Evolutionary conservation across 2,329 filamentous ascomycete genomes (phyloP).

Genomic region (Microsporum audouinii): DNA sequence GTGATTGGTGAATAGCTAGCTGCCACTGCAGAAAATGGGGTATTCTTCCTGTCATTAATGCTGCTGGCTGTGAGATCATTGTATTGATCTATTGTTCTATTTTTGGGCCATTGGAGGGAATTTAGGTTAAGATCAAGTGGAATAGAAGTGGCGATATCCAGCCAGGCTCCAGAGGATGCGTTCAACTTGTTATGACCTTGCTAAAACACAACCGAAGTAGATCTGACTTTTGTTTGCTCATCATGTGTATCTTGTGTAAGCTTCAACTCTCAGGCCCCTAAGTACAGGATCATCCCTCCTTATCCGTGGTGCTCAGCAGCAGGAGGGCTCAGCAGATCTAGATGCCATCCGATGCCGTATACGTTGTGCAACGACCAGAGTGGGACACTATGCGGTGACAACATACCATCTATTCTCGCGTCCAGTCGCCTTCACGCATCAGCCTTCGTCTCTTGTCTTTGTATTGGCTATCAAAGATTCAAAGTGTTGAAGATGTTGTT

Average conservation of each 20-base stretch:
- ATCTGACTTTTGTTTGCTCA: background rate
- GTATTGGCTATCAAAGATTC: background rate
- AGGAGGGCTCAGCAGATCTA: background rate
- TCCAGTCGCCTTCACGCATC: background rate
- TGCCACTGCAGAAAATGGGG: background rate
- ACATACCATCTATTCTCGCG: background rate
- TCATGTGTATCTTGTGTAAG: no score
- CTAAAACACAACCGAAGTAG: background rate
- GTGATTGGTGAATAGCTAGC: background rate
- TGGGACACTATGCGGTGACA: background rate
- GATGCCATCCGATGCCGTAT: background rate
- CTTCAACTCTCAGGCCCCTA: background rate
- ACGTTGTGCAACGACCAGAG: background rate
- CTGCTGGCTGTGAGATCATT: background rate
- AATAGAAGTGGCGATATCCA: background rate
- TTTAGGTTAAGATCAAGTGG: background rate
- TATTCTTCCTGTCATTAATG: background rate
- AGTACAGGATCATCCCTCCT: background rate
- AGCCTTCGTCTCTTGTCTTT: background rate
- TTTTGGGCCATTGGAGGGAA: background rate
- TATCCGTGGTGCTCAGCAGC: no score
- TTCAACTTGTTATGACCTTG: no score
- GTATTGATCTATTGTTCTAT: background rate
- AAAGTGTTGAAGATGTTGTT: no score
- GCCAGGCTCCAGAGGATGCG: no score